phyloP scores from a whole-genome alignment of 129 eudicot genomes.

The Chrysanthemum makinoi region DNA sequence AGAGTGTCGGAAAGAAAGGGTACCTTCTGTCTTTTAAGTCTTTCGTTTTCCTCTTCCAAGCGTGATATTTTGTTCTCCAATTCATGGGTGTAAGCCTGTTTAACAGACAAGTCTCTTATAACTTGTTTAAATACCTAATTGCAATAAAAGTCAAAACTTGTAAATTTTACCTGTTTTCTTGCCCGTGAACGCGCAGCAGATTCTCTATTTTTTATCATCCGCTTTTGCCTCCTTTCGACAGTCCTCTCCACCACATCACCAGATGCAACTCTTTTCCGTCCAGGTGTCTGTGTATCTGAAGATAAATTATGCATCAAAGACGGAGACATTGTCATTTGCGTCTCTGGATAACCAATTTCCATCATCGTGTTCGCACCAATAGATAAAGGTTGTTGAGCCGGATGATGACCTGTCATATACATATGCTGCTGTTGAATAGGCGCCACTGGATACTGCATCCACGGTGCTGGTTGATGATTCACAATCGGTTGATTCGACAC shows the following conservation, averaged over 20 bases:
- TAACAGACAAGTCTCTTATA: not conserved
- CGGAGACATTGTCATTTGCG: constrained; percentile 67
- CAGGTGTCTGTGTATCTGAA: constrained; percentile 74
- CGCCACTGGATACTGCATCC: constrained; percentile 57
- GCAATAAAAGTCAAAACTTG: not conserved
- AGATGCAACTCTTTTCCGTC: constrained; percentile 69
- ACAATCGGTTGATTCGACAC: constrained; percentile 35
- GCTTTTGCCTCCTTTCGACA: constrained; percentile 97
- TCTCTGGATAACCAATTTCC: constrained; percentile 61
- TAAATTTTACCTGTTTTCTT: constrained; percentile 78
- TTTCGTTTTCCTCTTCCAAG: constrained; percentile 92
- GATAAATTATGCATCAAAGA: constrained; percentile 73
- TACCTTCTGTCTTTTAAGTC: constrained; percentile 85
- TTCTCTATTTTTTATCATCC: constrained; percentile 96
- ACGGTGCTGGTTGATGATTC: constrained; percentile 47
- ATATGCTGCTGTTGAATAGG: constrained; percentile 44
- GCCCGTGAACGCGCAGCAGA: constrained; percentile 98
- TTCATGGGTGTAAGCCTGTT: constrained; percentile 94
- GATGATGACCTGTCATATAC: constrained; percentile 62
- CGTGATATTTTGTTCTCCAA: constrained; percentile 92
- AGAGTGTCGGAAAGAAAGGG: not conserved
- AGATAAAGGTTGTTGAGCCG: constrained; percentile 55
- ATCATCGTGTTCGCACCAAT: constrained; percentile 49
- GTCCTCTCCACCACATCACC: constrained; percentile 82
- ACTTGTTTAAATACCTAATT: not conserved